Conservation (phyloP, 2,329 filamentous ascomycete genomes). For the Ramularia endophylla region DNA sequence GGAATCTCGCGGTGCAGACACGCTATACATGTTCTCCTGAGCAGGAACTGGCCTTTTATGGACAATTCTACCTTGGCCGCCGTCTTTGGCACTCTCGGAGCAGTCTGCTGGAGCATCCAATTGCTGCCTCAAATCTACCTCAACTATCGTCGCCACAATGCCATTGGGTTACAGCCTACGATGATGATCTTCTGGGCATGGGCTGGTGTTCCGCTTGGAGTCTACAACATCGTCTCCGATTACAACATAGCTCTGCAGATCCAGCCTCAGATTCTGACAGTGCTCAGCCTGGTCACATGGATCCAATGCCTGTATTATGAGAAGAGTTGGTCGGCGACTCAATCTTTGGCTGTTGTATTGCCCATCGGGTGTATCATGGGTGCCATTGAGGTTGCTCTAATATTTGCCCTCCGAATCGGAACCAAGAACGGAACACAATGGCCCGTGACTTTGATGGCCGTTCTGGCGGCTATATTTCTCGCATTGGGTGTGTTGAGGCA, state of each 20-base stretch:
- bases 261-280: slow-evolving; percentile 52
- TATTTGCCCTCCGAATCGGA: slow-evolving; percentile 50
- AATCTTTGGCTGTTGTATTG: slow-evolving; percentile 44
- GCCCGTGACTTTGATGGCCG: slow-evolving; percentile 62
- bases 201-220: slow-evolving; percentile 61
- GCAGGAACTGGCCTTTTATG: slow-evolving; percentile 6
- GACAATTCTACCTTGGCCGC: slow-evolving; percentile 39
- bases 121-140: slow-evolving; percentile 64
- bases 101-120: slow-evolving; percentile 63
- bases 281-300: slow-evolving; percentile 49
- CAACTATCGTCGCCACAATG: slow-evolving; percentile 61
- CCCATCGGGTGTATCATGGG: slow-evolving; percentile 53
- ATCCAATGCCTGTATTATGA: slow-evolving; percentile 53
- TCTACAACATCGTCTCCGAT: slow-evolving; percentile 51
- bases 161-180: slow-evolving; percentile 57
- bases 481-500: slow-evolving; percentile 61
- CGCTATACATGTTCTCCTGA: too few relatives aligned
- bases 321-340: slow-evolving; percentile 49
- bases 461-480: slow-evolving; percentile 57
- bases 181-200: slow-evolving; percentile 70
- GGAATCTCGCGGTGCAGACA: too few relatives aligned
- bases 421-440: slow-evolving; percentile 45
- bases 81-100: slow-evolving; percentile 54
- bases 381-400: slow-evolving; percentile 52
- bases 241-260: slow-evolving; percentile 50